These are phyloP conservation scores for Apocynum venetum DNA, from an alignment of 257 asterid genomes.

Conservation along the genomic window DNA sequence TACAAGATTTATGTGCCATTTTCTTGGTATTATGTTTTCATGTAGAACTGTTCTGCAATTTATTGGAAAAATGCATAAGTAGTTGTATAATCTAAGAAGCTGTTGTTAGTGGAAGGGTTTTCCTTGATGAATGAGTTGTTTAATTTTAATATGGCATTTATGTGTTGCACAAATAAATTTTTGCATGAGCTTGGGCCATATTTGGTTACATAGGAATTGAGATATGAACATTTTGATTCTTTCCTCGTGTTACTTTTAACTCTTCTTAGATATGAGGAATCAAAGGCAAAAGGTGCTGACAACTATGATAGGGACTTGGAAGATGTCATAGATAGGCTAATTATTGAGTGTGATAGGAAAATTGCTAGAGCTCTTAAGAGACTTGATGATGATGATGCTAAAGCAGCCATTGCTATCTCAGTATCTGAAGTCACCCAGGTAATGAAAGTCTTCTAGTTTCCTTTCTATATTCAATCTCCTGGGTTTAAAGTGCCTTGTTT, in stretches of 20 bases:
- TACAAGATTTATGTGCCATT: neutral
- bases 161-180: neutral
- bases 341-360: constrained; percentile 92
- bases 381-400: constrained; percentile 96
- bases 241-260: constrained; percentile 42
- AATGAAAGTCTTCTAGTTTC: neutral
- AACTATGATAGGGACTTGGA: constrained; percentile 90
- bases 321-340: constrained; percentile 90
- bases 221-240: neutral
- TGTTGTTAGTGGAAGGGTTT: neutral
- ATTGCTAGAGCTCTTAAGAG: constrained; percentile 85
- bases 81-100: neutral
- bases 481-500: neutral
- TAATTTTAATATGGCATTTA: neutral
- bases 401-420: constrained; percentile 92
- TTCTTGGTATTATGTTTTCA: neutral
- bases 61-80: neutral
- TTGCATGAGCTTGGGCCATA: neutral
- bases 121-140: neutral
- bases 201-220: neutral
- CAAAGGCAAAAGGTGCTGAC: constrained; percentile 74
- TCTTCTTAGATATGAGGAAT: constrained; percentile 65
- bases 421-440: constrained; percentile 94
- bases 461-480: neutral
- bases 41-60: neutral